Conservation (phyloP, 768 basidiomycete genomes). For the Russula sp. region DNA sequence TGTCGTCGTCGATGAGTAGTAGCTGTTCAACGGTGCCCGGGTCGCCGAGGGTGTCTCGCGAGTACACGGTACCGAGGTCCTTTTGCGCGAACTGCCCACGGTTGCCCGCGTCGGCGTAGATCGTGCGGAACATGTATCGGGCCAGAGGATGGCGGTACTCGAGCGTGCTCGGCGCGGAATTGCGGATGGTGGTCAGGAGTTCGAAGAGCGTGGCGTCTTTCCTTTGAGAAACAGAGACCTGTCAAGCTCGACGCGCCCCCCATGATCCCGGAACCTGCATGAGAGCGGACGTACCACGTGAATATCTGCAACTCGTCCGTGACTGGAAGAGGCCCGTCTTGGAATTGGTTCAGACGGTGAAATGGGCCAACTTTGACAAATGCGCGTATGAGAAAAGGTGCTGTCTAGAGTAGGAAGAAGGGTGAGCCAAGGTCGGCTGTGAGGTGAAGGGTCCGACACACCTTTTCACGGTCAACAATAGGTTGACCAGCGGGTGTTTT, state of each 20-base stretch:
- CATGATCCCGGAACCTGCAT: not conserved
- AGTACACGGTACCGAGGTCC: conserved; percentile 76
- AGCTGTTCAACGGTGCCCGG: conserved; percentile 59
- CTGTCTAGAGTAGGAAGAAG: conserved; percentile 39
- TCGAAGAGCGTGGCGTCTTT: conserved; percentile 78
- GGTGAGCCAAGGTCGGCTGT: not conserved
- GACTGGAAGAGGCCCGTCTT: conserved; percentile 68
- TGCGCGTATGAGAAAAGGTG: conserved; percentile 74
- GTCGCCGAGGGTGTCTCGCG: conserved; percentile 79
- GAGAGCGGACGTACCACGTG: conserved; percentile 48
- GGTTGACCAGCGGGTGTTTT: conserved; percentile 40
- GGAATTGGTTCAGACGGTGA: conserved; percentile 66
- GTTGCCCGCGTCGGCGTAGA: conserved; percentile 67
- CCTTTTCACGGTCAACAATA: conserved; percentile 52
- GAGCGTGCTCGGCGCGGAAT: conserved; percentile 53
- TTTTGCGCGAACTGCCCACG: conserved; percentile 68
- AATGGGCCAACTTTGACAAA: conserved; percentile 79
- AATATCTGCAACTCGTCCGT: conserved; percentile 80
- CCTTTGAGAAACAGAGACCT: conserved; percentile 35
- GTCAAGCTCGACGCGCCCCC: not conserved
- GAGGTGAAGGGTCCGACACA: conserved; percentile 18
- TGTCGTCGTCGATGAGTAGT: conserved; percentile 35
- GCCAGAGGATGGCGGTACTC: conserved; percentile 80
- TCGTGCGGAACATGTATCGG: conserved; percentile 71
- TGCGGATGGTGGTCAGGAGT: conserved; percentile 69